Base-by-base conservation (phyloP, 805 yeast genomes). In the Saturnispora ahearnii region DNA sequence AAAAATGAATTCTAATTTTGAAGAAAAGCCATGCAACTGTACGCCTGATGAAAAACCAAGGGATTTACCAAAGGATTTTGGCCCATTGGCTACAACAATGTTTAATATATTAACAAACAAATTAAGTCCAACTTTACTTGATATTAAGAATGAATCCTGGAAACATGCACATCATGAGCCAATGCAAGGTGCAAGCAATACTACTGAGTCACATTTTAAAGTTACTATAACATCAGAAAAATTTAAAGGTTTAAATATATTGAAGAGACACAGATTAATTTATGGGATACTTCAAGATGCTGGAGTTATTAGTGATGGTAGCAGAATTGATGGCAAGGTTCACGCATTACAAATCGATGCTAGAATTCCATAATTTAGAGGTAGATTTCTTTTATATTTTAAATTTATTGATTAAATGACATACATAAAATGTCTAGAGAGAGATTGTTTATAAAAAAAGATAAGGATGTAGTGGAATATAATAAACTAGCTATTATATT, bases 301-400 rank as follows among this genome's bases (percentile, higher is more conserved):
- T 29, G 96, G 90, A 61, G 68, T 90, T 58, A 26, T 46, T 15
- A 45, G 49, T 2, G 49, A 46, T 46, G 49, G 49, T n/a, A 37
- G 44, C 8, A 73, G 77, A 31, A 75, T 79, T 51, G 90, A 93
- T 1, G 49, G 49, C 2, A 42, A 48, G 18, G 79, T 91, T 18
- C 98, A 90, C 68, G 96, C 97, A 0, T 69, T 90, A 53, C 96
- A 88, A 62, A 73, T 90, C 68, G 80, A 80, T 63, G 84, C 96
- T 0, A 84, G 84, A 65, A 88, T 96, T 2, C 76, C 77, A 1
- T 72, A 53, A 12, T 18, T 18, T 18, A 36, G 12, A 63, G 51
- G 38, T 31, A 22, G 21, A 13, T 18, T 26, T 45, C 28, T 24
- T 45, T 24, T 15, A 37, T 34, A 24, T 26, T 26, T 10, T 28